phyloP scores from a whole-genome alignment of 169 alveolate genomes.

The Plasmodium cynomolgi region DNA sequence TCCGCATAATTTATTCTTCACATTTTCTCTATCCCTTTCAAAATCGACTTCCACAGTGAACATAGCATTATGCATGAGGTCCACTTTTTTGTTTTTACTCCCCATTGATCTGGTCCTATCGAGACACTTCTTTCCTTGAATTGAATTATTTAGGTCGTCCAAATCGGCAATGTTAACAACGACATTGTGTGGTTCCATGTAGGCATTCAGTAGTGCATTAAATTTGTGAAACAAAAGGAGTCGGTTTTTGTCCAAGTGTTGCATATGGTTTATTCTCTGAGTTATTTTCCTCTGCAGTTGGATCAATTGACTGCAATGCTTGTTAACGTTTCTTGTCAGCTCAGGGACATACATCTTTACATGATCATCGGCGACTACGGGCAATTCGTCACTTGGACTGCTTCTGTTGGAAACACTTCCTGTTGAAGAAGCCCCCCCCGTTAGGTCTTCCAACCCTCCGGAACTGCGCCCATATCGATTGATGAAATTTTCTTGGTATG shows the following conservation, averaged over 20 bases:
- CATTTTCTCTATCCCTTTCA: constrained; percentile 21
- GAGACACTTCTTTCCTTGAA: background rate
- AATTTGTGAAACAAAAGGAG: constrained; percentile 14
- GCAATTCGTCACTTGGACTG: background rate
- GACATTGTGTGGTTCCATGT: constrained; percentile 25
- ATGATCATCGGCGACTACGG: background rate
- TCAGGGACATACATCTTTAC: background rate
- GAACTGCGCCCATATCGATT: background rate
- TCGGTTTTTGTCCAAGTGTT: constrained; percentile 9
- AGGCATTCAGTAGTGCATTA: constrained; percentile 14
- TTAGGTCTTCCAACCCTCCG: background rate
- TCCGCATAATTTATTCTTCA: background rate
- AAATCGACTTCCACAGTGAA: constrained; percentile 30
- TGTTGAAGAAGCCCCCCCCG: background rate
- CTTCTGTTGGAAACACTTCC: background rate
- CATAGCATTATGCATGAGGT: constrained; percentile 33
- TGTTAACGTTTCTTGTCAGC: constrained; percentile 20
- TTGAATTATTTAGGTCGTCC: background rate
- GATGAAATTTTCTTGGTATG: constrained; percentile 50
- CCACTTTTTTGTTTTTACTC: constrained; percentile 7
- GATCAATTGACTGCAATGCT: constrained; percentile 33
- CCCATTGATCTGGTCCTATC: background rate
- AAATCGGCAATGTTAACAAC: background rate
- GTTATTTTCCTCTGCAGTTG: constrained; percentile 49
- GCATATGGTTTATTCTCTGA: background rate